Evolutionary conservation across 2,329 filamentous ascomycete genomes (phyloP).

Genomic region (Cercospora citrullina): DNA sequence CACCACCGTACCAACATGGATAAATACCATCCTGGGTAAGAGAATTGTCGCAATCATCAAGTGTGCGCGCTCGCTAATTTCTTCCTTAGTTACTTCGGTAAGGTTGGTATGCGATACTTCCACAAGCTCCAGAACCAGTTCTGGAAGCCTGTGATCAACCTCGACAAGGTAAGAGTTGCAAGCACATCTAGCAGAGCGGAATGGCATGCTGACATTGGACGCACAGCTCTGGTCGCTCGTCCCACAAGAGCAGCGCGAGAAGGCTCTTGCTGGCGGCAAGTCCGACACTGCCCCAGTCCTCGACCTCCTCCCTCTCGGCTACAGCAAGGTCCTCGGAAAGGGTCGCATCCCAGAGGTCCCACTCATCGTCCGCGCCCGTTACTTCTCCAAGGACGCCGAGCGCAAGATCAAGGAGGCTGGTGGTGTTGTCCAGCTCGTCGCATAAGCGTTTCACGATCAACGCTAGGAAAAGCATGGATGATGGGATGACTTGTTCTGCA

Average conservation of each 20-base stretch:
- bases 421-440: slow-evolving; percentile 92
- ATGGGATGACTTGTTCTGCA: slow-evolving; percentile 22
- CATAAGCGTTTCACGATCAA: slow-evolving; percentile 56
- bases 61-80: background rate
- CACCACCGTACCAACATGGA: slow-evolving; percentile 93
- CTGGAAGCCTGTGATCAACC: slow-evolving; percentile 98
- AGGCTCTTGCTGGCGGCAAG: slow-evolving; percentile 82
- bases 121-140: slow-evolving; percentile 93
- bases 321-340: slow-evolving; percentile 99
- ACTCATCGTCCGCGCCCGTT: slow-evolving; percentile 90
- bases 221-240: slow-evolving; percentile 89
- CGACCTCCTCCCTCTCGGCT: slow-evolving; percentile 94
- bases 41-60: no score
- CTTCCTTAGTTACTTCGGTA: slow-evolving; percentile 65
- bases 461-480: slow-evolving; percentile 12
- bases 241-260: slow-evolving; percentile 86
- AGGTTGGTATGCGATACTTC: slow-evolving; percentile 68
- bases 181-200: background rate
- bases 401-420: slow-evolving; percentile 98
- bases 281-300: slow-evolving; percentile 96
- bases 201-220: background rate
- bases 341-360: slow-evolving; percentile 91
- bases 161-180: slow-evolving; percentile 77
- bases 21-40: slow-evolving; percentile 81
- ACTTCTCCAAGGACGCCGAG: slow-evolving; percentile 95